phyloP scores from a whole-genome alignment of 1,284 basidiomycete species.

The Ustilago nuda region DNA sequence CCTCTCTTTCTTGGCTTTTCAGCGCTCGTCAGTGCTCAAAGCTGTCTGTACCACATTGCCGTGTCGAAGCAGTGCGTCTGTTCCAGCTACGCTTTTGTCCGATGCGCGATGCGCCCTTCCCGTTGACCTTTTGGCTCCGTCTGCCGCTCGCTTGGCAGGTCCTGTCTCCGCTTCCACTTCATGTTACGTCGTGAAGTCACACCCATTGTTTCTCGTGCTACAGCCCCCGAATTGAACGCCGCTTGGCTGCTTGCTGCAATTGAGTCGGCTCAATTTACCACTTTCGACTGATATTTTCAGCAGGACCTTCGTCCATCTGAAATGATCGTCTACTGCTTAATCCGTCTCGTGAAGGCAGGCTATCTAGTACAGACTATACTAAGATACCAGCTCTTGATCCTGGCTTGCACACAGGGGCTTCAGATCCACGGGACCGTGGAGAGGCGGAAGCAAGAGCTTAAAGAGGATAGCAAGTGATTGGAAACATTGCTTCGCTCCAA shows the following conservation, averaged over 20 bases:
- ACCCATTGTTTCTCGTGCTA: not conserved
- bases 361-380: not conserved
- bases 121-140: not conserved
- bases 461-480: not conserved
- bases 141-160: conserved; percentile 2
- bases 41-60: conserved; percentile 5
- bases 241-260: conserved; percentile 4
- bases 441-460: conserved; percentile 1
- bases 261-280: conserved; percentile 10
- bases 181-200: conserved; percentile 1
- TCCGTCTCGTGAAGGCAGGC: not conserved
- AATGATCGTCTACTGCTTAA: not conserved
- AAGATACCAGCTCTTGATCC: not conserved
- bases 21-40: not conserved
- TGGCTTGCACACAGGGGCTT: not conserved
- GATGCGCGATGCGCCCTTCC: conserved; percentile 3
- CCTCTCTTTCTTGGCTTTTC: not conserved
- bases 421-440: not conserved
- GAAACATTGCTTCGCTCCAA: not conserved
- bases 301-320: not conserved
- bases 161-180: not conserved
- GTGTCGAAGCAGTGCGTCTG: not conserved
- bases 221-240: conserved; percentile 2
- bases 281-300: not conserved
- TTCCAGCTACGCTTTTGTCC: conserved; percentile 3